Conservation (phyloP, 2,329 filamentous ascomycete species). For the Cytospora piceicola region DNA sequence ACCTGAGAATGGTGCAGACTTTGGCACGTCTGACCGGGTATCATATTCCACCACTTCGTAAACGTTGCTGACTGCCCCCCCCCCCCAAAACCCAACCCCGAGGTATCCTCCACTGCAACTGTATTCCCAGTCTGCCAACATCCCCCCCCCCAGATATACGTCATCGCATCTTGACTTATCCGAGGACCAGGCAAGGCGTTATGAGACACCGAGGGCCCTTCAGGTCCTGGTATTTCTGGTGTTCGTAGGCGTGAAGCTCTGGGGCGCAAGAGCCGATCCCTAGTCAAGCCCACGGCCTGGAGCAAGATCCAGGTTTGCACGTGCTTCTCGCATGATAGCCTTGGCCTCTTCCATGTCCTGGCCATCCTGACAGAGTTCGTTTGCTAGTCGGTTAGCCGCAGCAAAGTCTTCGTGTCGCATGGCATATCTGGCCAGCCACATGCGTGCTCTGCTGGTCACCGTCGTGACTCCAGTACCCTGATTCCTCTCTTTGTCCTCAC, state of each 20-base stretch:
- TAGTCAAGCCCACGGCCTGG: constrained; percentile 28
- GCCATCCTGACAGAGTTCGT: constrained; percentile 92
- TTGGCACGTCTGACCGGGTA: constrained; percentile 9
- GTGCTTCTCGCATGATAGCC: constrained; percentile 83
- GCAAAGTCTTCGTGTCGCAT: constrained; percentile 76
- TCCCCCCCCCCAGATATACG: neutral
- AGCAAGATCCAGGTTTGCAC: constrained; percentile 68
- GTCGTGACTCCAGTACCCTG: constrained; percentile 83
- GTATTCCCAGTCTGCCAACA: neutral
- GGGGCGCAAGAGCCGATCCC: neutral
- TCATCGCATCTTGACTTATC: neutral
- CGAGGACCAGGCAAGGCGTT: no score
- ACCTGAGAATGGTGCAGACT: neutral
- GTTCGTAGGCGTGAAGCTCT: neutral
- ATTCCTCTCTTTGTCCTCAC: constrained; percentile 42
- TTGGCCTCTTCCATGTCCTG: constrained; percentile 97
- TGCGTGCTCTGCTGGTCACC: constrained; percentile 86
- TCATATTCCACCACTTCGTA: constrained; percentile 12
- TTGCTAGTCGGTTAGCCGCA: constrained; percentile 78
- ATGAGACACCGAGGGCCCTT: neutral
- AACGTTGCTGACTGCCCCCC: neutral
- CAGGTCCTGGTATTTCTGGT: neutral
- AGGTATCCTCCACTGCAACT: neutral
- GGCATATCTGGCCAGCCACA: constrained; percentile 89
- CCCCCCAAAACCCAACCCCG: no score